phyloP scores from a whole-genome alignment of 768 basidiomycete species.

The Tulasnella sp. region DNA sequence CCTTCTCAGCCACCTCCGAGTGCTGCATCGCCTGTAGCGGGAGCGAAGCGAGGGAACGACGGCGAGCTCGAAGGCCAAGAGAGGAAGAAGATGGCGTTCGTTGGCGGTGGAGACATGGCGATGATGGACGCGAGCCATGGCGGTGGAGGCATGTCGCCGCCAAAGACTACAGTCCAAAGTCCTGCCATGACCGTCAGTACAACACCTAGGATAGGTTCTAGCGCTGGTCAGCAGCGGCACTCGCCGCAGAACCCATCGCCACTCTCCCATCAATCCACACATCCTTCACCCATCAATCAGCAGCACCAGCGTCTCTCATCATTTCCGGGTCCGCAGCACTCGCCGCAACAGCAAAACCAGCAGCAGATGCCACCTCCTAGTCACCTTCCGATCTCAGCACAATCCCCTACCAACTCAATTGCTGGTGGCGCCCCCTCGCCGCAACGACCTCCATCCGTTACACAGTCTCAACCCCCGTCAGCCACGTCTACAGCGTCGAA shows the following conservation, averaged over 20 bases:
- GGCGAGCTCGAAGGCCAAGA: conserved; percentile 2
- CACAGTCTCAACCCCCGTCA: background rate
- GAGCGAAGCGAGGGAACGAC: conserved; percentile 3
- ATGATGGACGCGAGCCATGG: background rate
- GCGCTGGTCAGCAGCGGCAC: background rate
- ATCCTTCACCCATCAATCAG: background rate
- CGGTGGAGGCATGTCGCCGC: conserved; percentile 7
- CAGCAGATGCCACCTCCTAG: background rate
- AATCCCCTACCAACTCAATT: background rate
- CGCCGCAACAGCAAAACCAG: background rate
- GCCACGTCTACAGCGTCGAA: background rate
- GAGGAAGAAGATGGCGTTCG: background rate
- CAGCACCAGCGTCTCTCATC: background rate
- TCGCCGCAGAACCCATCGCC: conserved; percentile 4
- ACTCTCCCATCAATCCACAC: background rate
- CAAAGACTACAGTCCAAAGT: background rate
- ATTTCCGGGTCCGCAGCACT: background rate
- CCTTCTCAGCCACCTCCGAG: background rate
- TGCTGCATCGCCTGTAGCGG: conserved; percentile 6
- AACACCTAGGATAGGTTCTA: no score
- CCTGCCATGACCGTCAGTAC: background rate
- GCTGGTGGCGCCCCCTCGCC: background rate
- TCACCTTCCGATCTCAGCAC: background rate
- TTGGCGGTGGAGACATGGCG: background rate
- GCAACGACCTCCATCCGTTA: conserved; percentile 4